Evolutionary conservation across 441 rosid genomes (phyloP).

Genomic region (Brassica hybrid): DNA sequence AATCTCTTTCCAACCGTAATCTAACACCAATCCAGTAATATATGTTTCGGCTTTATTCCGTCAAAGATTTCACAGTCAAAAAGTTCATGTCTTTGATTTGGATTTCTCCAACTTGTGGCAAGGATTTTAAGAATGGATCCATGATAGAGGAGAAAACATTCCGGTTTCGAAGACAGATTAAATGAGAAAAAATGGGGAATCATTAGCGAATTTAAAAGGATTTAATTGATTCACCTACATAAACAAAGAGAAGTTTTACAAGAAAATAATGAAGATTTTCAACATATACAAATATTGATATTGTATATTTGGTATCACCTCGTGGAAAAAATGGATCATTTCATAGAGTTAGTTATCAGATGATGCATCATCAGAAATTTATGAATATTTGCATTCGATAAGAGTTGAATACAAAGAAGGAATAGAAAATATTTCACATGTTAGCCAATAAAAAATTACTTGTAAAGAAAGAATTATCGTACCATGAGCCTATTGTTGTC

Average conservation of each 20-base stretch:
- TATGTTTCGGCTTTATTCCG: neutral
- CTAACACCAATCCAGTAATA: neutral
- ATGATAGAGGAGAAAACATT: neutral
- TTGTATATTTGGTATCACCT: too few species aligned
- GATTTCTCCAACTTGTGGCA: neutral
- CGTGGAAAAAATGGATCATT: too few species aligned
- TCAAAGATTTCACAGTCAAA: neutral
- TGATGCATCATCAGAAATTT: too few species aligned
- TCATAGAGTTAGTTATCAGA: too few species aligned
- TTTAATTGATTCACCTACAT: neutral
- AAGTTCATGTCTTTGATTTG: neutral
- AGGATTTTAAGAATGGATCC: neutral
- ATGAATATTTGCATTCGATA: too few species aligned
- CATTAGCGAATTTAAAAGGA: neutral
- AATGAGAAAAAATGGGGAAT: neutral
- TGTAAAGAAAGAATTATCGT: too few species aligned
- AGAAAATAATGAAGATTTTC: too few species aligned
- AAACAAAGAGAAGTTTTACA: neutral
- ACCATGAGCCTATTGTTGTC: too few species aligned
- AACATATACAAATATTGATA: too few species aligned
- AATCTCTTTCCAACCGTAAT: neutral
- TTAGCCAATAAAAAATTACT: too few species aligned
- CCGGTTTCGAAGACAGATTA: neutral
- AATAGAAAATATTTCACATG: too few species aligned
- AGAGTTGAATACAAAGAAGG: too few species aligned